Conservation (phyloP, 805 yeast genomes). For the Candida piceae region DNA sequence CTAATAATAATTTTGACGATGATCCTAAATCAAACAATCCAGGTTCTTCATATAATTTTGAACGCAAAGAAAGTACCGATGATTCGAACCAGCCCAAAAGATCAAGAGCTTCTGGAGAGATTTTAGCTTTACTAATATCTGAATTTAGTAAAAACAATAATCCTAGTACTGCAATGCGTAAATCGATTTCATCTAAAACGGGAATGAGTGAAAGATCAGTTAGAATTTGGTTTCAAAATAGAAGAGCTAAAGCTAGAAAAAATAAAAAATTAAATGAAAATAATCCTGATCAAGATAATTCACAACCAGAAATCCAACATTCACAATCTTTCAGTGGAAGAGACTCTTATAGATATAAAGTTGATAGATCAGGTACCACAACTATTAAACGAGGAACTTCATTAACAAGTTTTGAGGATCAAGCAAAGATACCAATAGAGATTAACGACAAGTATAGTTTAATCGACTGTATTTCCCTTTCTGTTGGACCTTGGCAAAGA, state of each 20-base stretch:
- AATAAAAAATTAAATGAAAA: conserved; percentile 42
- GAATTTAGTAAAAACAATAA: conserved; percentile 72
- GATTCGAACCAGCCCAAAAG: conserved; percentile 22
- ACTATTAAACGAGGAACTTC: conserved; percentile 13
- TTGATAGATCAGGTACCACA: not conserved
- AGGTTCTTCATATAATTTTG: not conserved
- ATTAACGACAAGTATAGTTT: conserved; percentile 62
- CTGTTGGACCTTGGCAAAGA: conserved; percentile 81
- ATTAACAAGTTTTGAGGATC: conserved; percentile 16
- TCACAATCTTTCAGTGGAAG: conserved; percentile 12
- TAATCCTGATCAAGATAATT: conserved; percentile 5
- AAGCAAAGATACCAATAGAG: conserved; percentile 39
- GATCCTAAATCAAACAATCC: conserved; percentile 1
- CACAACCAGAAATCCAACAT: conserved; percentile 3
- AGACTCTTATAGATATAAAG: conserved; percentile 8
- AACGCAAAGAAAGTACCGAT: conserved; percentile 7
- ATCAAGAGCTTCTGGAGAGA: conserved; percentile 55
- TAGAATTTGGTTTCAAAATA: conserved; percentile 88
- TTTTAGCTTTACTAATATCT: conserved; percentile 56
- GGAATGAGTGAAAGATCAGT: conserved; percentile 86
- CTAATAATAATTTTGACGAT: not conserved
- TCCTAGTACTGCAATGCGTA: conserved; percentile 69
- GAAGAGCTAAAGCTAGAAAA: conserved; percentile 74
- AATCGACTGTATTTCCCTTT: conserved; percentile 60
- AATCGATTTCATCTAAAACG: conserved; percentile 62